Evolutionary conservation across 106 monocot genomes (phyloP).

Genomic region (Dendrobium chrysotoxum): DNA sequence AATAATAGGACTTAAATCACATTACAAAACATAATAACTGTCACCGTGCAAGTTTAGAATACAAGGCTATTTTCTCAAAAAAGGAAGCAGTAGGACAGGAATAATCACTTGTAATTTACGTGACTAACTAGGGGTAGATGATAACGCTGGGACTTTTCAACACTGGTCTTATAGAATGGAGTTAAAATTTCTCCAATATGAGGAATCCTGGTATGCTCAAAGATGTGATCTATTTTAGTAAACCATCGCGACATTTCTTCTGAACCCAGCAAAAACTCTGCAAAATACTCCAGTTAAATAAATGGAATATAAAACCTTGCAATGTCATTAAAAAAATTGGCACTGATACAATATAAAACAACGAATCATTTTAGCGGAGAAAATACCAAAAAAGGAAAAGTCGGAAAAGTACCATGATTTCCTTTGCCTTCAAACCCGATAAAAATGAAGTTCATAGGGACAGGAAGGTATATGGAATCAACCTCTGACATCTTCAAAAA

Average conservation of each 20-base stretch:
- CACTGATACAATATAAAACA: background rate
- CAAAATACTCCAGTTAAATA: slow-evolving; percentile 7
- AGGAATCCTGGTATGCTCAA: slow-evolving; percentile 87
- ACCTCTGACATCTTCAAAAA: slow-evolving; percentile 75
- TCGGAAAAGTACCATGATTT: slow-evolving; percentile 47
- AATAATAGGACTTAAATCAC: background rate
- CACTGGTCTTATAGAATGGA: slow-evolving; percentile 79
- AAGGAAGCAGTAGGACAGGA: background rate
- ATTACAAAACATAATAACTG: background rate
- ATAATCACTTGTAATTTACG: slow-evolving; percentile 77
- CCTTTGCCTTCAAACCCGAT: slow-evolving; percentile 99
- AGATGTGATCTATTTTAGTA: slow-evolving; percentile 90
- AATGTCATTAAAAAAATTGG: background rate
- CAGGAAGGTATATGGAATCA: slow-evolving; percentile 76
- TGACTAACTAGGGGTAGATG: slow-evolving; percentile 92
- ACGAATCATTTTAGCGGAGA: background rate
- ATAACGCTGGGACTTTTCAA: slow-evolving; percentile 56
- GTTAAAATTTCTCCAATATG: slow-evolving; percentile 79
- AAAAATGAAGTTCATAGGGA: slow-evolving; percentile 92
- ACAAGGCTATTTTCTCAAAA: background rate
- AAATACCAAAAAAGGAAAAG: background rate
- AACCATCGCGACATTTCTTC: slow-evolving; percentile 93
- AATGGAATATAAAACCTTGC: background rate
- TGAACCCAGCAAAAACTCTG: slow-evolving; percentile 75
- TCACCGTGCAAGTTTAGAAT: background rate